phyloP scores from a whole-genome alignment of 2,329 filamentous ascomycete genomes.

The Xylaria arbuscula region DNA sequence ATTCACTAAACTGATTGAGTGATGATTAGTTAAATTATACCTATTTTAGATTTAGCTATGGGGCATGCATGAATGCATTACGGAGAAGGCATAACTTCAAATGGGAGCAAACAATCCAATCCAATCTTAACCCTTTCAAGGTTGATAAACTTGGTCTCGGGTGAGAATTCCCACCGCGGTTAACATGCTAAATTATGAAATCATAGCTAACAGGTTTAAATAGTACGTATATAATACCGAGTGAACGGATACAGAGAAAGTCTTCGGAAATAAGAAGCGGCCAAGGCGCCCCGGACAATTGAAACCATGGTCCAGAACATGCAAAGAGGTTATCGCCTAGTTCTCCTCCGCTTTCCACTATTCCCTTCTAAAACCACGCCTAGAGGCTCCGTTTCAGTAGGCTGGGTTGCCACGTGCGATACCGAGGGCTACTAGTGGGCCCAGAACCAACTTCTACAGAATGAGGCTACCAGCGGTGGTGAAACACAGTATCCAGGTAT shows the following conservation, averaged over 20 bases:
- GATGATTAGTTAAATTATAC: not conserved
- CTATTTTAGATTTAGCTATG: too few species aligned
- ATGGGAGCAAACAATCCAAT: too few species aligned
- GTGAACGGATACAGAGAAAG: conserved; percentile 8
- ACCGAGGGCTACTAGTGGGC: conserved; percentile 17
- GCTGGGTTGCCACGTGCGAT: conserved; percentile 29
- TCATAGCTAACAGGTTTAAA: too few species aligned
- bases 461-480: conserved; percentile 3
- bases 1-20: not conserved
- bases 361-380: conserved; percentile 10
- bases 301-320: conserved; percentile 19
- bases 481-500: not conserved
- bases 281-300: conserved; percentile 13
- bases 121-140: too few species aligned
- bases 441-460: conserved; percentile 1
- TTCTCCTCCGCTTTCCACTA: conserved; percentile 3
- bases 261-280: not conserved
- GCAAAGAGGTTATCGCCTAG: conserved; percentile 16
- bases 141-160: not conserved
- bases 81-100: not conserved
- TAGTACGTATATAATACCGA: conserved; percentile 14
- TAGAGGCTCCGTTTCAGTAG: conserved; percentile 13
- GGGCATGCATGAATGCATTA: too few species aligned
- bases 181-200: too few species aligned
- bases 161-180: too few species aligned